phyloP scores from a whole-genome alignment of 306 rosid genomes.

The Ormosia emarginata region DNA sequence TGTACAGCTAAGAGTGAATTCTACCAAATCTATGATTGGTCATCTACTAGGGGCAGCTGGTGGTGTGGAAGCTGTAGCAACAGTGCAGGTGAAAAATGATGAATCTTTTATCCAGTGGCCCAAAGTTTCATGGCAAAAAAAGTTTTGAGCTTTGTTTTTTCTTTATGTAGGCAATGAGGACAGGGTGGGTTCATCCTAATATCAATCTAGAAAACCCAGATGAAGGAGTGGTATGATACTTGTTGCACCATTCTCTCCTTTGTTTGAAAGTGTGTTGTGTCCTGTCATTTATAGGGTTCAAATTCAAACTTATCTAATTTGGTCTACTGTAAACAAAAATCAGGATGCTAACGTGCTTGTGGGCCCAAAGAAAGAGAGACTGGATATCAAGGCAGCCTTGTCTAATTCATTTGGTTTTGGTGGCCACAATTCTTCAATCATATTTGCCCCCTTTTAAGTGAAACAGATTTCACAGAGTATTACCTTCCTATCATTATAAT shows the following conservation, averaged over 20 bases:
- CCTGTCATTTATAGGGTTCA: not conserved
- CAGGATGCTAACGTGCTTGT: constrained; percentile 72
- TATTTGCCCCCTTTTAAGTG: constrained; percentile 77
- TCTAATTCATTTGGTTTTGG: constrained; percentile 93
- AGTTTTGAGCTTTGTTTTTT: not conserved
- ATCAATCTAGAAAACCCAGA: constrained; percentile 84
- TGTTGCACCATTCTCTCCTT: not conserved
- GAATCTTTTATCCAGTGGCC: not conserved
- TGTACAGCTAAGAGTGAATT: constrained; percentile 70
- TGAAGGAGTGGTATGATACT: constrained; percentile 63
- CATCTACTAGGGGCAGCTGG: constrained; percentile 96
- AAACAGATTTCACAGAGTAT: constrained; percentile 19
- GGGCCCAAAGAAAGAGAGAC: constrained; percentile 75
- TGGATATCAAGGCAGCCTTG: constrained; percentile 70
- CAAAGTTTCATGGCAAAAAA: not conserved
- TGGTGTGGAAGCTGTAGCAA: constrained; percentile 88
- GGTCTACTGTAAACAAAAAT: constrained; percentile 7
- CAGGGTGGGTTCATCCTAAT: constrained; percentile 96
- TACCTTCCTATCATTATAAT: too few species aligned
- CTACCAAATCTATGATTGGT: constrained; percentile 90
- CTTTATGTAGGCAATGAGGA: constrained; percentile 63
- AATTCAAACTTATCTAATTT: constrained; percentile 29
- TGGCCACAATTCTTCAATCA: constrained; percentile 87
- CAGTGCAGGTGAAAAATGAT: constrained; percentile 54
- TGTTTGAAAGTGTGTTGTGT: not conserved